Conservation (phyloP, 23 red algal species). For the Agarophyton chilense region DNA sequence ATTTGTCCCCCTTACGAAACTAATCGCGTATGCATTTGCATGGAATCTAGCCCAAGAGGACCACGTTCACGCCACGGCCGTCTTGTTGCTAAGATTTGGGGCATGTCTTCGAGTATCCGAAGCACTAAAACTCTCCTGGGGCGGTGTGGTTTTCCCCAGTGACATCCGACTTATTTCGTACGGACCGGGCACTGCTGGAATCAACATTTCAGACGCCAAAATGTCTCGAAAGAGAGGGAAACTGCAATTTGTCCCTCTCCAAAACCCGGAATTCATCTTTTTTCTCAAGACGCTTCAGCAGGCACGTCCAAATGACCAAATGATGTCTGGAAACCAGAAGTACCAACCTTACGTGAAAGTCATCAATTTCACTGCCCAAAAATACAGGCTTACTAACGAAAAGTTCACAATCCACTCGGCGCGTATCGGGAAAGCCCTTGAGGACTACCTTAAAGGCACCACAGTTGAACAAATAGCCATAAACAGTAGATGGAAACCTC, state of each 20-base stretch:
- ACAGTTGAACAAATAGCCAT: background rate
- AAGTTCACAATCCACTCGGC: conserved; percentile 1
- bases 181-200: background rate
- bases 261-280: background rate
- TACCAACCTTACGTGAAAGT: no score
- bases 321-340: no score
- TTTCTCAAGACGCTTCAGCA: background rate
- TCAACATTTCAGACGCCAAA: background rate
- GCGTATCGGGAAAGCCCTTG: conserved; percentile 3
- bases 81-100: background rate
- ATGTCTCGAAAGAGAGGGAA: background rate
- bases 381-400: no score
- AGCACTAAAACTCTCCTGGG: background rate
- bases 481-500: background rate
- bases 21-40: background rate
- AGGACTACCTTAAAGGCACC: background rate
- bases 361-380: no score
- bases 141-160: background rate
- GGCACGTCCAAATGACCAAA: no score
- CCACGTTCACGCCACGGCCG: background rate
- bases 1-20: background rate
- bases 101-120: background rate
- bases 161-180: background rate
- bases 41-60: no score
- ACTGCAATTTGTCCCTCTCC: background rate